Evolutionary conservation across 2,329 filamentous ascomycete genomes (phyloP).

Genomic region (Cladosporium velox): DNA sequence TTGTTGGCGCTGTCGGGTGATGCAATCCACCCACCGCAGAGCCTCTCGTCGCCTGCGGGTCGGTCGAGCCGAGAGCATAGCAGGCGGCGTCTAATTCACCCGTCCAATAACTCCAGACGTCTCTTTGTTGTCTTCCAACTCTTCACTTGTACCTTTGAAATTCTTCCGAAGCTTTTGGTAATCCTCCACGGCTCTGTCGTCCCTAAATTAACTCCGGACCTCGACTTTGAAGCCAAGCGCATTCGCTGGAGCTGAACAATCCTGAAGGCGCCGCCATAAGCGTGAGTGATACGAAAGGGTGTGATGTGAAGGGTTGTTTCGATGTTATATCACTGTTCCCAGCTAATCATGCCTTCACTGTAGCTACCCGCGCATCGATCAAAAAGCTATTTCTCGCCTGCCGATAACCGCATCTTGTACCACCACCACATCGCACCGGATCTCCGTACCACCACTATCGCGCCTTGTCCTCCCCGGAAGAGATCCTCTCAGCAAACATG

Average conservation of each 20-base stretch:
- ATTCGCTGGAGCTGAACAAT: not conserved
- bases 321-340: not conserved
- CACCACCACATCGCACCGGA: not conserved
- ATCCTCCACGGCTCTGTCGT: not conserved
- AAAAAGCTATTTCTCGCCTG: not conserved
- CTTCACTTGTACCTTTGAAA: not conserved
- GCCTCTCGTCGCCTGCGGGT: not conserved
- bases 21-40: slow-evolving; percentile 10
- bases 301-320: not conserved
- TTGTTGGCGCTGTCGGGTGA: slow-evolving; percentile 8
- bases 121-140: not conserved
- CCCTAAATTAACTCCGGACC: not conserved
- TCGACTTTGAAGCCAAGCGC: not conserved
- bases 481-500: slow-evolving; percentile 11
- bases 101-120: not conserved
- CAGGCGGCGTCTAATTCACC: not conserved
- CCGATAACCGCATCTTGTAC: slow-evolving; percentile 17
- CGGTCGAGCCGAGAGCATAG: not conserved
- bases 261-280: not conserved
- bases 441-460: slow-evolving; percentile 1
- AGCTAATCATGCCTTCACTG: slow-evolving; percentile 5
- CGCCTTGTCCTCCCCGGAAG: not conserved
- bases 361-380: not conserved
- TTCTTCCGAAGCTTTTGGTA: not conserved
- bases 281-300: not conserved